Evolutionary conservation across 176 grass and related monocot genomes (phyloP).

Genomic region (Urochloa ruziziensis): DNA sequence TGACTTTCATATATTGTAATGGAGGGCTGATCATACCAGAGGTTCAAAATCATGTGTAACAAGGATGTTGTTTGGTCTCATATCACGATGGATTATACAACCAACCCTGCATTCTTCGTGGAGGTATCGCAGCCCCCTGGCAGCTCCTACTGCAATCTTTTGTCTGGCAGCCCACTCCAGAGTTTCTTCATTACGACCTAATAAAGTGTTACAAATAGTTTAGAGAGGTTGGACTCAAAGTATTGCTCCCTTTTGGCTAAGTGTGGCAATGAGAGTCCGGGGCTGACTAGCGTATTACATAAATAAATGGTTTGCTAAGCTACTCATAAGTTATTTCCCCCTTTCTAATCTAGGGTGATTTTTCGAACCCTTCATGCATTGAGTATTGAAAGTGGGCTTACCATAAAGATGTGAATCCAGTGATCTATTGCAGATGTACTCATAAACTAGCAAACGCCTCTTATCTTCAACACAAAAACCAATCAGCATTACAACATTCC

Average conservation of each 20-base stretch:
- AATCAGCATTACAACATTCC: constrained; percentile 97
- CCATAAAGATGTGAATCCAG: constrained; percentile 93
- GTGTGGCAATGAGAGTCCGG: neutral
- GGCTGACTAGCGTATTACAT: neutral
- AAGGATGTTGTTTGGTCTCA: constrained; percentile 98
- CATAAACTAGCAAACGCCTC: constrained; percentile 87
- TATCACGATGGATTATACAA: constrained; percentile 92
- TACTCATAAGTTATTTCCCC: neutral
- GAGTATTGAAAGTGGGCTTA: constrained; percentile 24
- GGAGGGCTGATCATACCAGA: constrained; percentile 51
- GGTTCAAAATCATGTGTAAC: constrained; percentile 96
- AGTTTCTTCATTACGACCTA: constrained; percentile 62
- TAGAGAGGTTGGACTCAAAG: neutral
- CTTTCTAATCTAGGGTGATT: neutral
- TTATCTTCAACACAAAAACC: constrained; percentile 95
- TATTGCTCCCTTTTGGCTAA: neutral
- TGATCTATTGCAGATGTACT: constrained; percentile 95
- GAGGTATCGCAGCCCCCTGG: constrained; percentile 84
- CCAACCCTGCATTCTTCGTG: constrained; percentile 96
- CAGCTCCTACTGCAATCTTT: constrained; percentile 92
- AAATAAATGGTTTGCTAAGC: neutral
- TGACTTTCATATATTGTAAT: neutral
- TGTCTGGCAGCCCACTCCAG: constrained; percentile 82
- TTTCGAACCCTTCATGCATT: neutral
- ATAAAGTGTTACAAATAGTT: neutral